Percentiles rank a stretch among this genome's conserved stretches.
phyloP scores from a whole-genome alignment of 495 filamentous ascomycete genomes.

The Articulospora tetracladia region DNA sequence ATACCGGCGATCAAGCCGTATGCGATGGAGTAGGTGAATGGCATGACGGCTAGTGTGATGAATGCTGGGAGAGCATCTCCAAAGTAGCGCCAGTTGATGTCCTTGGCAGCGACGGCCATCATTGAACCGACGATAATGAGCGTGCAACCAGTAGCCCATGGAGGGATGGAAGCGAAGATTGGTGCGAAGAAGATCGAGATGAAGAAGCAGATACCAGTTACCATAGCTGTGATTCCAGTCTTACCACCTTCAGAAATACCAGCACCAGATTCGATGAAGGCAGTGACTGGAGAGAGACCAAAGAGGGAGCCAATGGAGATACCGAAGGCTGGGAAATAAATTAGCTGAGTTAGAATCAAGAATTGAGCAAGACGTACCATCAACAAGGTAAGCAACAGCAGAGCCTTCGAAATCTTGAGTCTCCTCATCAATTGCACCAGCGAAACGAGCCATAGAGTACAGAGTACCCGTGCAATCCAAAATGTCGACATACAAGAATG shows the following conservation, averaged over 20 bases:
- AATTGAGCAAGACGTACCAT: slow-evolving; percentile 33
- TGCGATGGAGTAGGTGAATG: slow-evolving; percentile 79
- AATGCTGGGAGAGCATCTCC: slow-evolving; percentile 79
- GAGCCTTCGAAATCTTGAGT: slow-evolving; percentile 78
- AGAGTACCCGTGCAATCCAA: slow-evolving; percentile 71
- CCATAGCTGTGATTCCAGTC: slow-evolving; percentile 71
- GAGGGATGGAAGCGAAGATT: slow-evolving; percentile 79
- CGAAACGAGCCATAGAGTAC: slow-evolving; percentile 80
- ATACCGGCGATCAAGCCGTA: slow-evolving; percentile 66
- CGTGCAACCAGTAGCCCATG: slow-evolving; percentile 80
- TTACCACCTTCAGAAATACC: slow-evolving; percentile 80
- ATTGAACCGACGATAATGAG: slow-evolving; percentile 76
- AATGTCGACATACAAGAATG: slow-evolving; percentile 83
- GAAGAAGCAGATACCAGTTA: slow-evolving; percentile 76
- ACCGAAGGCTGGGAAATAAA: slow-evolving; percentile 39
- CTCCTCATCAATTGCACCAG: slow-evolving; percentile 63
- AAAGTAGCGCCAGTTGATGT: slow-evolving; percentile 81
- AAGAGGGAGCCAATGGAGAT: slow-evolving; percentile 76
- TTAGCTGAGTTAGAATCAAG: neutral
- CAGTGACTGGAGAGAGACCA: slow-evolving; percentile 71
- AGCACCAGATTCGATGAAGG: slow-evolving; percentile 78
- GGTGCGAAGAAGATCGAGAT: slow-evolving; percentile 82
- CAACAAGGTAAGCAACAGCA: slow-evolving; percentile 71
- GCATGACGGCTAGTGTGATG: slow-evolving; percentile 75
- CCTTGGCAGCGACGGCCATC: slow-evolving; percentile 68